Evolutionary conservation across 106 monocot species (phyloP), one percentile per base, ranked within the genome.

Genomic region (Dactylorhiza incarnata): DNA sequence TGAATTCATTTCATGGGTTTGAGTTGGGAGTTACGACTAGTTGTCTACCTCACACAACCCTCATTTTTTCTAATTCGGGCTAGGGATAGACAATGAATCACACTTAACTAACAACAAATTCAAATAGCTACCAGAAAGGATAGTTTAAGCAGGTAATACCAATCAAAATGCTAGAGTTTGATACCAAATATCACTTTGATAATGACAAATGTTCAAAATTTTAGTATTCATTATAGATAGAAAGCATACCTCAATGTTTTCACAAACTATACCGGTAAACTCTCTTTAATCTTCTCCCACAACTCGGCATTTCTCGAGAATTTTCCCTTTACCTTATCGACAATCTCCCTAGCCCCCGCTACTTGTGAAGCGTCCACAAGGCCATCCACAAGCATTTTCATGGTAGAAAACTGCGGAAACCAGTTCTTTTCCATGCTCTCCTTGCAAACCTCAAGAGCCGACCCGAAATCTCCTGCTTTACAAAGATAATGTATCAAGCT

Each of bases 351-450:
- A 9, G 84, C 88, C 74, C 85, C 88, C 11, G 80, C 77, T 5
- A 67, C 22, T 75, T 56, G 79, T 14, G 74, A 79, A 56, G 25
- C 25, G 0, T 66, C 37, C 6, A 75, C 85, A 24, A 88, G 80
- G 65, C 88, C 84, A 25, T 80, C 58, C 29, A 85, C 82, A 23
- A 88, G 78, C 12, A 12, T 8, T 80, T 75, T 82, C 85, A 88
- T 85, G n/a, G 71, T 75, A 19, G 79, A 62, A 48, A 85, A 88
- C 20, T 63, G 19, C 3, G 88, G 88, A 16, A 85, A 77, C 88
- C 88, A 88, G 48, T 88, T 88, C 78, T 55, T 84, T 70, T 73
- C 85, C 85, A 88, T 80, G 45, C 85, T 82, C 74, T 82, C 74
- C 78, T 22, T 88, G 67, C 76, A 88, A 14, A 85, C 19, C 51